These are phyloP conservation scores for Dispira simplex DNA, from an alignment of 192 early-diverging fungal genomes.

Conservation along the genomic window DNA sequence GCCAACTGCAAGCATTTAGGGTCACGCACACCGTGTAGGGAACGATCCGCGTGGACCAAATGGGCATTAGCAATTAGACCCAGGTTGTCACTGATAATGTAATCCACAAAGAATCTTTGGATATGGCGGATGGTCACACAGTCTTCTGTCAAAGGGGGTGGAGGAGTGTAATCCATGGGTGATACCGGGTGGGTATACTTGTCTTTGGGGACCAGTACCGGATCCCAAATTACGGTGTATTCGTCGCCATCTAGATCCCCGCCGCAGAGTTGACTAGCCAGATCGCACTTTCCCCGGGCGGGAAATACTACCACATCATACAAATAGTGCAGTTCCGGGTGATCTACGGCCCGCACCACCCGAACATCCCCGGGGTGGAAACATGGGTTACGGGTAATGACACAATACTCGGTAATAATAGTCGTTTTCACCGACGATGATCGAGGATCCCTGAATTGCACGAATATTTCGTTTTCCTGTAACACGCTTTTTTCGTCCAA, in stretches of 20 bases:
- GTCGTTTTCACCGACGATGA: conserved; percentile 9
- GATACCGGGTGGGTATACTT: conserved; percentile 11
- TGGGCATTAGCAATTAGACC: conserved; percentile 54
- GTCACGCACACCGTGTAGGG: conserved; percentile 26
- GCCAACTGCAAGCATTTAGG: conserved; percentile 40
- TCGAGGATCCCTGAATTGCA: conserved; percentile 21
- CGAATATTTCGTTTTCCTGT: conserved; percentile 30
- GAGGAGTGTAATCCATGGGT: conserved; percentile 38
- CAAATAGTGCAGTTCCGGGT: conserved; percentile 25
- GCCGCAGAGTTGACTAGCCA: conserved; percentile 62
- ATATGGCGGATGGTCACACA: conserved; percentile 33
- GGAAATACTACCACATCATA: conserved; percentile 63
- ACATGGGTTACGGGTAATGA: conserved; percentile 38
- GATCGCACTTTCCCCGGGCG: conserved; percentile 40
- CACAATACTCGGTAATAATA: conserved; percentile 24
- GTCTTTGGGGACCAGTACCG: conserved; percentile 21
- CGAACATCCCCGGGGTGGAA: conserved; percentile 53
- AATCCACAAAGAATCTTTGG: conserved; percentile 47
- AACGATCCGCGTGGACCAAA: conserved; percentile 39
- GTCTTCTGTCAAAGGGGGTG: conserved; percentile 13
- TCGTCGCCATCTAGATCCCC: conserved; percentile 74
- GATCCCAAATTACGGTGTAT: conserved; percentile 38
- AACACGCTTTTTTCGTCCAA: conserved; percentile 30
- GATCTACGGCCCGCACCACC: conserved; percentile 38
- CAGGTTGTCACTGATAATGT: conserved; percentile 43